Evolutionary conservation across 371 early-diverging fungal species (phyloP), one percentile per base, ranked within the genome.

Genomic region (Mortierella sp.): DNA sequence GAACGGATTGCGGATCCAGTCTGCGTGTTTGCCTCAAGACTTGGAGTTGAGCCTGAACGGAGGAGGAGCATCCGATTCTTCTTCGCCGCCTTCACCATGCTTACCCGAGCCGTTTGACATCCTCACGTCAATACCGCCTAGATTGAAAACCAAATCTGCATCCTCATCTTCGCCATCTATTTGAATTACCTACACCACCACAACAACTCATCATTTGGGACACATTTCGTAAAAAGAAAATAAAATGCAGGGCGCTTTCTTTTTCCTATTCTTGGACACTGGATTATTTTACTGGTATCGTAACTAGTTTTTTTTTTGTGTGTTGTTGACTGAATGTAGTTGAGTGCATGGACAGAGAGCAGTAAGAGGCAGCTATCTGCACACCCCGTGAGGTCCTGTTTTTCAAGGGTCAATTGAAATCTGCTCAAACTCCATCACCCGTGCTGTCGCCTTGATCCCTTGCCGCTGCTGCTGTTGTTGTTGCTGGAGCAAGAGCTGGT

Each of bases 371-470:
- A 32, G 5, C 8, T 32, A 48, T 48, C 48, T 48, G 18, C 16
- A 10, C 72, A 0, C 32, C 8, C 60, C n/a, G 11, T 60, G 38
- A 21, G 49, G 32, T 27, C 5, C 41, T 18, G 32, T 71, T 41
- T 11, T 6, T 29, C 41, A 35, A 41, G 46, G 29, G 29, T 79
- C 80, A 27, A 83, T 79, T 8, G 80, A 55, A 51, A 83, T 83
- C 56, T 80, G 80, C 60, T 77, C 83, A 72, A 77, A 77, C 41
- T 77, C 80, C 18, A 32, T 14, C 35, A 63, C 35, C 18, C 63
- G 14, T 63, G 63, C 63, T 35, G 63, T 18, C 5, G 63, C 32
- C 32, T 32, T 32, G 38, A 63, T 35, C 6, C 24, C 41, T 24
- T 68, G 41, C 41, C 41, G 41, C 4, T 51, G 72, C 21, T 24